Percentiles rank a stretch among this genome's conserved stretches.
These are phyloP conservation scores for Botrytis medusae DNA, from an alignment of 2,329 filamentous ascomycete genomes.

Conservation along the genomic window DNA sequence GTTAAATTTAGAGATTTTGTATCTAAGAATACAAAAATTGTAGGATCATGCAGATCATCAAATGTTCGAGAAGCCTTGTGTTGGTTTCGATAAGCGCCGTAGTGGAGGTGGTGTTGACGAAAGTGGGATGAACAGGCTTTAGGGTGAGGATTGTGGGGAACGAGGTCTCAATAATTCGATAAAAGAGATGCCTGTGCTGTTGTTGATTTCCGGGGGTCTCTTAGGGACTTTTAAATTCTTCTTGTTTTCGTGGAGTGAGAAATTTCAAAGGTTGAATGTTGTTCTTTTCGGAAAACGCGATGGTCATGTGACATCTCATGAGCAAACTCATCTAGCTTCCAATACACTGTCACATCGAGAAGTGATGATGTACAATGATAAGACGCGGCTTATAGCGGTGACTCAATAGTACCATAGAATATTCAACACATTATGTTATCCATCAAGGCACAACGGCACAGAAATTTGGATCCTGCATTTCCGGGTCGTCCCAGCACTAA, in stretches of 20 bases:
- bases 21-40: not conserved
- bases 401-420: no score
- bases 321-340: not conserved
- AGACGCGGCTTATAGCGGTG: no score
- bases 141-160: not conserved
- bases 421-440: not conserved
- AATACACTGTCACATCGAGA: not conserved
- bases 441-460: rapidly evolving
- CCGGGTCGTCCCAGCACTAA: rapidly evolving
- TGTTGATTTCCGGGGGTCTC: not conserved
- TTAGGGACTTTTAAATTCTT: not conserved
- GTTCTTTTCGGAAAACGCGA: not conserved
- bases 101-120: not conserved
- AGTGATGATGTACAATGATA: no score
- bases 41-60: conserved; percentile 1
- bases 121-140: not conserved
- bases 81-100: conserved; percentile 1
- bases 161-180: not conserved
- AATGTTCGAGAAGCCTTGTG: not conserved
- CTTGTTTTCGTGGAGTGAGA: not conserved
- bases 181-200: not conserved
- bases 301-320: not conserved
- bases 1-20: conserved; percentile 1
- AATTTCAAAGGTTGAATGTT: not conserved
- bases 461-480: not conserved